Base-by-base conservation (phyloP, 2,329 filamentous ascomycete species). In the Daldinia sp. region DNA sequence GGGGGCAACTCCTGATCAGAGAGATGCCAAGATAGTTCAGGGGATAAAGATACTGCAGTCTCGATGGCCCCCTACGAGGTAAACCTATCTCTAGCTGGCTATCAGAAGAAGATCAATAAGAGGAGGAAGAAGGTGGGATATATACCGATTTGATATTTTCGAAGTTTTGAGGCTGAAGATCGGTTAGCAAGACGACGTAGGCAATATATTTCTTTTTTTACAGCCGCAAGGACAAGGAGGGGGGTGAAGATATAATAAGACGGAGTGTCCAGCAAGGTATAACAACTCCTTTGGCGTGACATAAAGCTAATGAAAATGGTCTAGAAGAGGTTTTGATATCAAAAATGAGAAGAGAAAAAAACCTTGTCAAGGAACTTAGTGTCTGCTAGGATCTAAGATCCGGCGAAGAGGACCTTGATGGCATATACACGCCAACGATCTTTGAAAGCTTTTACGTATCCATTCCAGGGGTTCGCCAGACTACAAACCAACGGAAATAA, bases 361-460 rank as follows among this genome's bases (percentile, higher is more conserved):
- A 34, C 43, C n/a, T n/a, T n/a, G 58, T n/a, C 37, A 54, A 41
- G 41, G 41, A 47, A 49, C 9, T 58, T 52, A 45, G 34, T 15
- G 54, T 21, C 23, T 23, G 49, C 29, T 66, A 61, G 54, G 29
- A 23, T 55, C 52, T 48, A 54, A 61, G 21, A 21, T n/a, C 39
- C 43, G 15, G 47, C 13, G 37, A 41, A 54, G 58, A 66, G 64
- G 57, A 68, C 63, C 66, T 60, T 64, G 66, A 67, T 67, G 63
- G 61, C 58, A 27, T 49, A 45, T 37, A 30, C 50, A 35, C 29
- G 23, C 37, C 37, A 43, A 29, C 21, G 41, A 43, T 29, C 25
- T 27, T 21, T 41, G 30, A 9, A 45, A 15, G 34, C 21, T 57
- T 45, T 57, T 41, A 54, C 30, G 35, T 34, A 45, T 17, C 55